Base-by-base conservation (phyloP, 2,329 filamentous ascomycete genomes). In the Madurella mycetomatis region DNA sequence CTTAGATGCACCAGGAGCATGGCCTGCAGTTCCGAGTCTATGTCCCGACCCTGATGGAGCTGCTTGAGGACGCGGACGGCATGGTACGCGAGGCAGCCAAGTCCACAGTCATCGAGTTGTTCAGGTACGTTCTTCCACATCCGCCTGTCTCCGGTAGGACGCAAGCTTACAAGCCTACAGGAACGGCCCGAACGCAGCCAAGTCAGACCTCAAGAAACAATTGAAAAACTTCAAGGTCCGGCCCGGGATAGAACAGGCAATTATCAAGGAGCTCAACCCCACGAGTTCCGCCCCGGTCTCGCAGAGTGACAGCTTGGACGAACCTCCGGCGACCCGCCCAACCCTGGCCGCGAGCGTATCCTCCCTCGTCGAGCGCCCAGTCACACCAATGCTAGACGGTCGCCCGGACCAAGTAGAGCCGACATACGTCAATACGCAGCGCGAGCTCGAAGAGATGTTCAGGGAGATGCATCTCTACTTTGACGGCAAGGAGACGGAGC, bases 11-110 rank as follows among this genome's bases (percentile, higher is more conserved):
- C 69, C 82, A 86, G 66, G 86, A 90, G 51, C 82, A 91, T 55
- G 84, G 83, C 40, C 76, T 96, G 60, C 85, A 86, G 39, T 96
- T 96, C 72, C 87, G 90, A 58, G 76, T 76, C 65, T 96, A 95
- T 68, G 91, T 95, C 1, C 87, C 89, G 2, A 80, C 81, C 11
- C 78, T 96, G 41, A 92, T 96, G 74, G 86, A 90, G 51, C 81
- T 94, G 61, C 80, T 96, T 41, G 92, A 96, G 72, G 92, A 96
- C 69, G 88, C 91, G 9, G 92, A 96, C 69, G 87, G 88, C 47
- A 86, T 84, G 71, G 91, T 96, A 60, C 84, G 92, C 68, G 91
- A 96, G 65, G 81, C 83, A 39, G 90, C 92, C 58, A 95, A 94
- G 73, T 76, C 77, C 52, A 87, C 89, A 1, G 85, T 96, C 47